These are phyloP conservation scores for Sugiyamaella floridensis DNA, from an alignment of 805 yeast species.

Conservation along the genomic window DNA sequence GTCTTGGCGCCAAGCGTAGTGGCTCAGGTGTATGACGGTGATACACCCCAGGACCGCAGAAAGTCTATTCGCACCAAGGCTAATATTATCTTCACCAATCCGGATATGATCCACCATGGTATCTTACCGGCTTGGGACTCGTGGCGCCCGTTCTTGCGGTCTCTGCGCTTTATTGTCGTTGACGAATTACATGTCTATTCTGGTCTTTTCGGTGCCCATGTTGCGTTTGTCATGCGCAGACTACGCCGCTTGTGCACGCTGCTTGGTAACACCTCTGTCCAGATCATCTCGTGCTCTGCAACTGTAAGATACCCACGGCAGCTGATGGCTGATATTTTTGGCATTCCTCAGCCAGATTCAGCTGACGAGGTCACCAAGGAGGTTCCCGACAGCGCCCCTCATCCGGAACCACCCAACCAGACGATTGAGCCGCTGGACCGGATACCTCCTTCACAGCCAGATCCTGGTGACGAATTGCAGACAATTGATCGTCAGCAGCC, in stretches of 20 bases:
- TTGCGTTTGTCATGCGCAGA: slow-evolving; percentile 75
- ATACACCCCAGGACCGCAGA: slow-evolving; percentile 60
- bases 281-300: slow-evolving; percentile 89
- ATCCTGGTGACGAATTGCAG: no score
- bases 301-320: slow-evolving; percentile 68
- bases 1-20: slow-evolving; percentile 35
- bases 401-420: no score
- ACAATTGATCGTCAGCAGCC: no score
- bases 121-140: slow-evolving; percentile 68
- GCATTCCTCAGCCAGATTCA: slow-evolving; percentile 33
- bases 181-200: slow-evolving; percentile 77
- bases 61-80: slow-evolving; percentile 52
- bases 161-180: slow-evolving; percentile 67
- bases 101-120: slow-evolving; percentile 85
- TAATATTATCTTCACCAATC: slow-evolving; percentile 84
- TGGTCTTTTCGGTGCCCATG: slow-evolving; percentile 91
- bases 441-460: no score
- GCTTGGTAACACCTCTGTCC: slow-evolving; percentile 47
- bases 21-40: slow-evolving; percentile 90
- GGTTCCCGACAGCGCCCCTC: background rate
- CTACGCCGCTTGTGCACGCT: slow-evolving; percentile 55
- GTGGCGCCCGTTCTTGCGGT: slow-evolving; percentile 65
- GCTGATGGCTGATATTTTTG: slow-evolving; percentile 72
- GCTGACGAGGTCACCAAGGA: slow-evolving; percentile 22
- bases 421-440: no score